Percentiles rank a stretch among this genome's conserved stretches.
phyloP scores from a whole-genome alignment of 139 green algal genomes.

The Zygnema circumcarinatum region DNA sequence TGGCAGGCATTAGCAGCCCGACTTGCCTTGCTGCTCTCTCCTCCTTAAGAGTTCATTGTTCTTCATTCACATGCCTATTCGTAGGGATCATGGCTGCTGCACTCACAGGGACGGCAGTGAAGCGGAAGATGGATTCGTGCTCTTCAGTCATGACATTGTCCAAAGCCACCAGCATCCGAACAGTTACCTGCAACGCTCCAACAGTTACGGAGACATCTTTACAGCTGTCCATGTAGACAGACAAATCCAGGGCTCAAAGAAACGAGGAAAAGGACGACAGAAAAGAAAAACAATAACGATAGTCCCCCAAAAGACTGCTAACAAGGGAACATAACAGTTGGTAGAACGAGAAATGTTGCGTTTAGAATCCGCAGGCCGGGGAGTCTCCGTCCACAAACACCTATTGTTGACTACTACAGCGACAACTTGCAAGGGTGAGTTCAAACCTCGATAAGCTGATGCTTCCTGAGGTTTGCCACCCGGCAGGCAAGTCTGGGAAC shows the following conservation, averaged over 20 bases:
- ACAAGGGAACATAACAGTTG: no score
- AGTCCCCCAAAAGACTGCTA: no score
- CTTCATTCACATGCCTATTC: no score
- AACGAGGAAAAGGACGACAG: slow-evolving; percentile 22
- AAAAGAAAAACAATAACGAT: neutral
- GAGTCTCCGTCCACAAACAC: no score
- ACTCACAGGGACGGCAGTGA: slow-evolving; percentile 48
- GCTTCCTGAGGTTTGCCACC: slow-evolving; percentile 59
- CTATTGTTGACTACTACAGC: no score
- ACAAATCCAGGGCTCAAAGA: slow-evolving; percentile 2
- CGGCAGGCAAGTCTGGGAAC: slow-evolving; percentile 52
- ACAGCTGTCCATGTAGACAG: no score
- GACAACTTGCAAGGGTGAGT: no score
- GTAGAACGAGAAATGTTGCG: no score
- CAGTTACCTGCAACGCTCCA: slow-evolving; percentile 35
- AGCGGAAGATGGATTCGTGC: slow-evolving; percentile 51
- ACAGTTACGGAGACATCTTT: neutral
- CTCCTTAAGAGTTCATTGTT: no score
- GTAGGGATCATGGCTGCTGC: no score
- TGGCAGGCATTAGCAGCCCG: neutral
- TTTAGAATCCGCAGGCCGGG: no score
- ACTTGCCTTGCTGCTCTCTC: neutral
- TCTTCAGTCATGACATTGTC: slow-evolving; percentile 50
- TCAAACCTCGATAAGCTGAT: slow-evolving; percentile 51
- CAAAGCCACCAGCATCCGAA: slow-evolving; percentile 57